Percentiles rank a stretch among this genome's conserved stretches.
phyloP scores from a whole-genome alignment of 805 yeast species.

The Myxozyma geophila region DNA sequence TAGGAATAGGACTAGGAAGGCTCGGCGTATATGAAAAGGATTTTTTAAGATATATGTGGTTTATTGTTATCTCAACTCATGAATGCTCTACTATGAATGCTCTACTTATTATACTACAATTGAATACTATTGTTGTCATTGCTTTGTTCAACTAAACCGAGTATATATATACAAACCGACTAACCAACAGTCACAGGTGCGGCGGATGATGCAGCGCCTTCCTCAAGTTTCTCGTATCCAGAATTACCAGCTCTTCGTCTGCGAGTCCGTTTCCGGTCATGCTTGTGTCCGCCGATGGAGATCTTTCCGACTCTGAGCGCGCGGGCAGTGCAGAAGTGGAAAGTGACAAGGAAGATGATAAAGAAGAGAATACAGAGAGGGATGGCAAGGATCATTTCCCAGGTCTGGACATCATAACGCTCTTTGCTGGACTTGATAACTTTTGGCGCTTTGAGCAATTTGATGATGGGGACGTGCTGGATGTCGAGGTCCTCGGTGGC shows the following conservation, averaged over 20 bases:
- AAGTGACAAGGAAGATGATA: constrained; percentile 21
- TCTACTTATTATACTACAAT: background rate
- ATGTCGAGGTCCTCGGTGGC: constrained; percentile 36
- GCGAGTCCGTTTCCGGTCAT: constrained; percentile 7
- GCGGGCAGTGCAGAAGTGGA: constrained; percentile 34
- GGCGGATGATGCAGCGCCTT: constrained; percentile 8
- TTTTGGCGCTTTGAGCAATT: constrained; percentile 27
- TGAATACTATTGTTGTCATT: no score
- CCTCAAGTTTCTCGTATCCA: constrained; percentile 28
- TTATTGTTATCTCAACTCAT: no score
- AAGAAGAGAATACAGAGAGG: constrained; percentile 31
- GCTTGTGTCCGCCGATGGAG: constrained; percentile 28
- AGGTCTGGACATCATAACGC: constrained; percentile 33
- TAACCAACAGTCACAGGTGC: constrained; percentile 13
- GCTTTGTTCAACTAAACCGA: background rate
- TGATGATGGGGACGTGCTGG: constrained; percentile 32
- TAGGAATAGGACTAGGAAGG: background rate
- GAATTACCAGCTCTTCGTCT: background rate
- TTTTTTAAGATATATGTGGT: no score
- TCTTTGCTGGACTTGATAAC: constrained; percentile 25
- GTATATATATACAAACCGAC: background rate
- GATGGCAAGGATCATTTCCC: constrained; percentile 34
- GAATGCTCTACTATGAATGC: background rate
- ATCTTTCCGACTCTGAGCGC: constrained; percentile 28
- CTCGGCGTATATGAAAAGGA: no score